Conservation (phyloP, 2,329 filamentous ascomycete genomes). For the Clonostachys sp. region DNA sequence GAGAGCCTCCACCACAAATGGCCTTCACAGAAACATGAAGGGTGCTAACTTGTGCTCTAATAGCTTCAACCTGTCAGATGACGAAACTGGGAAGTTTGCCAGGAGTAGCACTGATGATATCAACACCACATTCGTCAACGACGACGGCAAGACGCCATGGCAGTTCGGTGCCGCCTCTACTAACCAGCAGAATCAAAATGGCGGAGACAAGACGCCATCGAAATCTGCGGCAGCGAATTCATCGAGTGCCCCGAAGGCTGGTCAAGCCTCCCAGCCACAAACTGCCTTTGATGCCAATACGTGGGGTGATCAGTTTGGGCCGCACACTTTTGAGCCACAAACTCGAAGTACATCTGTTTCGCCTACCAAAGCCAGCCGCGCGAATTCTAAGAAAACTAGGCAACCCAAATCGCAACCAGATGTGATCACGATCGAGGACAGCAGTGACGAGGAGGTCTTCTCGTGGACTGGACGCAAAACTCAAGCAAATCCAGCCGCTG, state of each 20-base stretch:
- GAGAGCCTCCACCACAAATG: slow-evolving; percentile 2
- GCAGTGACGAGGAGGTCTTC: slow-evolving; percentile 34
- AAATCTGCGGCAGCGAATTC: not conserved
- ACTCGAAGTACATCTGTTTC: slow-evolving; percentile 25
- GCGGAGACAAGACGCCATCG: not conserved
- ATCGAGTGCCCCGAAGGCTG: not conserved
- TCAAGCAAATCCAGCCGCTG: slow-evolving; percentile 15
- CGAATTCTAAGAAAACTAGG: slow-evolving; percentile 55
- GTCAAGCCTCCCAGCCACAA: slow-evolving; percentile 3
- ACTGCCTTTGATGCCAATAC: slow-evolving; percentile 43
- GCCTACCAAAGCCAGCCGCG: slow-evolving; percentile 35
- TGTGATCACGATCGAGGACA: slow-evolving; percentile 37
- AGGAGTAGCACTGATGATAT: slow-evolving; percentile 55
- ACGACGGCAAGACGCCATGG: slow-evolving; percentile 38
- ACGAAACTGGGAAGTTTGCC: slow-evolving; percentile 34
- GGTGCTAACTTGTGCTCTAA: slow-evolving; percentile 24
- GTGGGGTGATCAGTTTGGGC: slow-evolving; percentile 50
- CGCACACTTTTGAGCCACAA: slow-evolving; percentile 47
- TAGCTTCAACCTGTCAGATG: slow-evolving; percentile 48
- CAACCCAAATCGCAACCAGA: slow-evolving; percentile 40
- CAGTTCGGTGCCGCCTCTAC: slow-evolving; percentile 41
- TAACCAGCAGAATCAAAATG: slow-evolving; percentile 13
- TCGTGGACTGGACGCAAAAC: slow-evolving; percentile 26
- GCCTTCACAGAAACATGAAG: not conserved
- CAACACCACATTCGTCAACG: slow-evolving; percentile 54